Evolutionary conservation across 345 rosid genomes (phyloP), one percentile per base, ranked within the genome.

Genomic region (Psidium guajava): DNA sequence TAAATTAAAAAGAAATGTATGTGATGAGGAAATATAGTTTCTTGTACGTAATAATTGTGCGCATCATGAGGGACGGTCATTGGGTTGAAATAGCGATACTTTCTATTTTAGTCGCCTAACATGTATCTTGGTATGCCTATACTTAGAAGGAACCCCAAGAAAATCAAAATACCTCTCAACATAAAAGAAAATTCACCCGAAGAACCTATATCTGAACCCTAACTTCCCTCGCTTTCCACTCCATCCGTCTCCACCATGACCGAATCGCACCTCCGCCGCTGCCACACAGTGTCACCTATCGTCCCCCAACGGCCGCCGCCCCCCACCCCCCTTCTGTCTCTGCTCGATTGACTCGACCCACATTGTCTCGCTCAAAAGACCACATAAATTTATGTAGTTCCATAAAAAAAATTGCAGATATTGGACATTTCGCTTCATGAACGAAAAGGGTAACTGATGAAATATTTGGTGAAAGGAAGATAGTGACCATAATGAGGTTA

Each of bases 241-340:
- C 28, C 64, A 57, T 57, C 64, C n/a, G 64, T 57, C 64, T 25
- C 28, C 64, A 57, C 28, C 64, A 25, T 57, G 7, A 57, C 0
- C 64, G 28, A 25, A 28, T 57, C 64, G 28, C 64, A 57, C 27
- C 61, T 57, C 61, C 27, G 61, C 61, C 61, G 25, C 61, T 11
- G 6, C 25, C 27, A 56, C 61, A 56, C 61, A 56, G 27, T 27
- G 25, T 24, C 61, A 56, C 61, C 61, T 27, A 56, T 56, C 0
- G 59, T n/a, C 6, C 0, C 0, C 27, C 9, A 27, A 2, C 61
- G 11, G 6, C 5, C 14, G 2, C 0, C 1, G 14, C 3, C 61
- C 2, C 61, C 5, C 14, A 5, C 14, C 24, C 6, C 10, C 10
- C 5, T 12, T 9, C 1, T 2, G 5, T 5, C 27, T 11, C 27